Evolutionary conservation across 2,329 filamentous ascomycete species (phyloP).

Genomic region (Aciculosporium take): DNA sequence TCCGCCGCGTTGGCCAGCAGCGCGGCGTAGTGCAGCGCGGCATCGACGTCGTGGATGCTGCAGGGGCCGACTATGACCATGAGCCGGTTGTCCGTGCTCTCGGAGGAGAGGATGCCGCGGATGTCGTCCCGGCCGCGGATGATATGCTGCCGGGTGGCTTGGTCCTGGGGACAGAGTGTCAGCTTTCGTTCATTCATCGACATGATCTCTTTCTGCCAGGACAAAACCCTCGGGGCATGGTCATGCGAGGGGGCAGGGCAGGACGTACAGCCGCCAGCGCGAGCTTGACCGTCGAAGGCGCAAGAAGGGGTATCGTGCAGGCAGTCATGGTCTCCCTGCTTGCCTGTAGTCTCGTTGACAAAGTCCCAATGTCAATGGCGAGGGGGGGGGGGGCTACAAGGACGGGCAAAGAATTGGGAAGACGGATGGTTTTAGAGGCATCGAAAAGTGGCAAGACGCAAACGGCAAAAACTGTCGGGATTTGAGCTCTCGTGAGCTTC

Average conservation of each 20-base stretch:
- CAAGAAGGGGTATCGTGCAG: neutral
- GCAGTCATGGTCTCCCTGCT: neutral
- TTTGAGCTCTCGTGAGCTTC: too few species aligned
- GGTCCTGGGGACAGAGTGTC: neutral
- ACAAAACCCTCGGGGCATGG: too few species aligned
- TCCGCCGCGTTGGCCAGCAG: conserved; percentile 66
- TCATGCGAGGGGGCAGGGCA: neutral
- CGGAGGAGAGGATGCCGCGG: neutral
- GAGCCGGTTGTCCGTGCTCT: conserved; percentile 26
- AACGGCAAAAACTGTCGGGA: too few species aligned
- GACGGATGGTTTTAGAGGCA: too few species aligned
- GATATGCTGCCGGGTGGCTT: neutral
- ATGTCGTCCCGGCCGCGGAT: neutral
- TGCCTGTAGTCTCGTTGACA: too few species aligned
- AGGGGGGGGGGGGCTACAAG: too few species aligned
- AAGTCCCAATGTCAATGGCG: too few species aligned
- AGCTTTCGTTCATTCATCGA: too few species aligned
- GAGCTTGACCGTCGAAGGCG: neutral
- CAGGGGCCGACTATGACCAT: conserved; percentile 82
- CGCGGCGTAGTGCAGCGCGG: conserved; percentile 87
- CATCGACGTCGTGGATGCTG: conserved; percentile 88
- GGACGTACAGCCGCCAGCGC: neutral
- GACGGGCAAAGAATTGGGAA: too few species aligned
- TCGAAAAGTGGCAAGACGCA: too few species aligned
- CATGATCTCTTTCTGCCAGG: too few species aligned